Conservation (phyloP, 2,329 filamentous ascomycete species). For the Ophioceras dolichostomum region DNA sequence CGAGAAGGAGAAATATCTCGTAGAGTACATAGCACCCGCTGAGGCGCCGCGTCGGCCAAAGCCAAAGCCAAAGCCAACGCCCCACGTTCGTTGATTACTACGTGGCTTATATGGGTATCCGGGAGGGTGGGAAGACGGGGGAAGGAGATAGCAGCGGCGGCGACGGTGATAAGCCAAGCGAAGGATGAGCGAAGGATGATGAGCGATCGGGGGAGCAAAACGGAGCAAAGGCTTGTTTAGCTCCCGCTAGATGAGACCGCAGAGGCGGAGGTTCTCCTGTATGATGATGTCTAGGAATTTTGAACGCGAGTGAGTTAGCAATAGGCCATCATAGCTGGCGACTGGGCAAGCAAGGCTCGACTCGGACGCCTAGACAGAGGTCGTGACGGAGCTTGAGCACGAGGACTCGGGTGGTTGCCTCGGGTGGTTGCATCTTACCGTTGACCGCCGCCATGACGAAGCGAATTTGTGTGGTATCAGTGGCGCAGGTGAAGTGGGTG, state of each 20-base stretch:
- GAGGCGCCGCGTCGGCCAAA: too few relatives aligned
- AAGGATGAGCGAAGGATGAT: background rate
- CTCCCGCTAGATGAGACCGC: constrained; percentile 14
- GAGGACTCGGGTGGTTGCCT: too few relatives aligned
- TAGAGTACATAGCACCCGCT: background rate
- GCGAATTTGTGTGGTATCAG: constrained; percentile 95
- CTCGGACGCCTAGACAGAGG: too few relatives aligned
- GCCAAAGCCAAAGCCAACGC: too few relatives aligned
- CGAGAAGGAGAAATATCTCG: constrained; percentile 4
- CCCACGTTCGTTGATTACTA: constrained; percentile 2
- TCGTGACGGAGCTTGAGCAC: too few relatives aligned
- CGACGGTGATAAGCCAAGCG: too few relatives aligned
- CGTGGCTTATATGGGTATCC: constrained; percentile 4
- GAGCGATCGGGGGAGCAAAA: constrained; percentile 1
- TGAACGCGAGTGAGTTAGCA: background rate
- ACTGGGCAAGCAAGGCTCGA: too few relatives aligned
- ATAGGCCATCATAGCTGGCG: too few relatives aligned
- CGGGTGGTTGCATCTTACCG: constrained; percentile 50
- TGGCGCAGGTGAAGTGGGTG: constrained; percentile 98
- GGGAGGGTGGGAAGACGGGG: background rate
- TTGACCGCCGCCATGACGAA: constrained; percentile 99
- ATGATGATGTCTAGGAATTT: constrained; percentile 84
- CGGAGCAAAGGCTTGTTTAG: too few relatives aligned
- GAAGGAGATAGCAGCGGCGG: too few relatives aligned
- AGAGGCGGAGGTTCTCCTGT: constrained; percentile 81